phyloP scores from a whole-genome alignment of 371 early-diverging fungal genomes.

The Zopfochytrium polystomum region DNA sequence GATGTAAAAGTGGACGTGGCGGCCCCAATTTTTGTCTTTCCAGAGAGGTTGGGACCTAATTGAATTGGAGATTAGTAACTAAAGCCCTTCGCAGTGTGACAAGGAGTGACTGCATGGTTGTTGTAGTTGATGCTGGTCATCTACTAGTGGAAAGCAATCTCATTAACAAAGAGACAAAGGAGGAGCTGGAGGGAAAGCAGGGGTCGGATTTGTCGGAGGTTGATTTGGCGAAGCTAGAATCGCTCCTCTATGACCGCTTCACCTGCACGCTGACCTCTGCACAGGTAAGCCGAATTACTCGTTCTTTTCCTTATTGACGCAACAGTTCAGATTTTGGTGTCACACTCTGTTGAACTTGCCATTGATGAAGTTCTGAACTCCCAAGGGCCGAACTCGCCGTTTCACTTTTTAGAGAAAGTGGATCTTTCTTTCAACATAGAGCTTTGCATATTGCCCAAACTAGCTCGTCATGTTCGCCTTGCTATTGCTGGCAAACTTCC shows the following conservation, averaged over 20 bases:
- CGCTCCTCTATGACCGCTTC: slow-evolving; percentile 89
- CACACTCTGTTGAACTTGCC: not conserved
- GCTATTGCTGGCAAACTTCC: slow-evolving; percentile 83
- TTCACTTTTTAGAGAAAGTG: slow-evolving; percentile 85
- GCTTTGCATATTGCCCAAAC: slow-evolving; percentile 80
- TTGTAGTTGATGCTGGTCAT: slow-evolving; percentile 92
- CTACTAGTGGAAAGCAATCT: slow-evolving; percentile 82
- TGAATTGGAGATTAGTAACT: not conserved
- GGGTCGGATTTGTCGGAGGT: slow-evolving; percentile 57
- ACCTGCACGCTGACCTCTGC: slow-evolving; percentile 76
- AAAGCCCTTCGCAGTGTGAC: slow-evolving; percentile 55
- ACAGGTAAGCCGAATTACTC: slow-evolving; percentile 52
- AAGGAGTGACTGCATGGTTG: slow-evolving; percentile 48
- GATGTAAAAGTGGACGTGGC: slow-evolving; percentile 92
- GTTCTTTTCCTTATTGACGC: not conserved
- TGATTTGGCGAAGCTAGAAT: slow-evolving; percentile 68
- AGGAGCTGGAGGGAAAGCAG: slow-evolving; percentile 66
- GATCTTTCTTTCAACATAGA: slow-evolving; percentile 79
- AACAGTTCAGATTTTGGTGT: not conserved
- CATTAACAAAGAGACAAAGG: slow-evolving; percentile 65
- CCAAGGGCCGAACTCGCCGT: slow-evolving; percentile 9
- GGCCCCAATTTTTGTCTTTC: slow-evolving; percentile 95
- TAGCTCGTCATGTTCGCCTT: slow-evolving; percentile 69
- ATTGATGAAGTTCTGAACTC: not conserved
- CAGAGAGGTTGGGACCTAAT: slow-evolving; percentile 63